These are phyloP conservation scores for Pestalotiopsis sp. DNA, from an alignment of 2,329 filamentous ascomycete species.

Conservation along the genomic window DNA sequence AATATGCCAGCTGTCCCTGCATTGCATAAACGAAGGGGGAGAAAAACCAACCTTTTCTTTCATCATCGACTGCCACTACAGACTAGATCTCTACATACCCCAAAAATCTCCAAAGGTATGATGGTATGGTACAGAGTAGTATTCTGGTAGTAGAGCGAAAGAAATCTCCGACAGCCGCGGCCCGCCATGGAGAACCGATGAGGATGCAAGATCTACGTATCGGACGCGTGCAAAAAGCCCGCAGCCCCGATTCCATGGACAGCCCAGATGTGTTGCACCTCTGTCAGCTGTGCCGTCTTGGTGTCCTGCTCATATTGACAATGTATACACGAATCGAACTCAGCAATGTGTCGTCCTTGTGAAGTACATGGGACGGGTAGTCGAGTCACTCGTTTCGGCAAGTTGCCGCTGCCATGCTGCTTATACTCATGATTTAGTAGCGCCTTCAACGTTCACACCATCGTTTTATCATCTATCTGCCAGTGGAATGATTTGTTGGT, in stretches of 20 bases:
- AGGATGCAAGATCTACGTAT: not conserved
- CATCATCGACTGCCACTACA: not conserved
- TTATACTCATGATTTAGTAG: not conserved
- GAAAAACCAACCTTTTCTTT: not conserved
- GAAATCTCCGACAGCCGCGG: not conserved
- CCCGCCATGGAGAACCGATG: not conserved
- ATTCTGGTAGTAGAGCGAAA: not conserved
- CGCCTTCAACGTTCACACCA: not conserved
- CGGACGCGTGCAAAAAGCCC: not conserved
- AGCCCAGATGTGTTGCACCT: not conserved
- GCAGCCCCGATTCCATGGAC: not conserved
- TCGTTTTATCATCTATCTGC: no score
- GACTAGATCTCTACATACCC: not conserved
- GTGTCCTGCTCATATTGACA: no score
- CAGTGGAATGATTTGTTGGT: no score
- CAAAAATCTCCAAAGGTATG: not conserved
- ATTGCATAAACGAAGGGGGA: constrained; percentile 33
- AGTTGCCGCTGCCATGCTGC: not conserved
- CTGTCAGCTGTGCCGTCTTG: not conserved
- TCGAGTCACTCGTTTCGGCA: not conserved
- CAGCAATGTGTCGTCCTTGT: no score
- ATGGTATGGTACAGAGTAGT: no score
- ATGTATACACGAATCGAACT: no score
- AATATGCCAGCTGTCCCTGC: constrained; percentile 33
- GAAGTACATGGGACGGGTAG: not conserved